Percentiles rank a stretch among this genome's conserved stretches.
Conservation (phyloP, 352 stramenopile genomes). For the Pythium sp. region DNA sequence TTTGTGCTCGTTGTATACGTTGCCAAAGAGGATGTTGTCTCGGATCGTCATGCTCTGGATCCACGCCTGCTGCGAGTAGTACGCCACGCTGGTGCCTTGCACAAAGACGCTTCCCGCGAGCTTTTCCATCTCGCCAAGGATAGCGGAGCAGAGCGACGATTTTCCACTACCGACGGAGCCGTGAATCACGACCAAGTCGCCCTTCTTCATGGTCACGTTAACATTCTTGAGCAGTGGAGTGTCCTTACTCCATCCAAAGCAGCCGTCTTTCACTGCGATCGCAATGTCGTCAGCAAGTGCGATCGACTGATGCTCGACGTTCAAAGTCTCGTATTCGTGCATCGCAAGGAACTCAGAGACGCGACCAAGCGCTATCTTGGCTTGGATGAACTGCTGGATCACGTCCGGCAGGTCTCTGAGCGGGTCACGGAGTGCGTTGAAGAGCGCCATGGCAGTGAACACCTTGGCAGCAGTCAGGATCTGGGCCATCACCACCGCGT, state of each 20-base stretch:
- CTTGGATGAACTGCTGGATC: neutral
- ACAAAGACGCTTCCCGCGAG: neutral
- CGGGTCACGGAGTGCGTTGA: neutral
- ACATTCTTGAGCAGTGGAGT: neutral
- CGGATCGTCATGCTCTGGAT: neutral
- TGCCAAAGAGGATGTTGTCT: neutral
- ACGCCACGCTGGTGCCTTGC: neutral
- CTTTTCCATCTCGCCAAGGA: neutral
- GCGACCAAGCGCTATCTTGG: neutral
- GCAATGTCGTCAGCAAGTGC: neutral
- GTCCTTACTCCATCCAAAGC: neutral
- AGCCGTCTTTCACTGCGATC: neutral
- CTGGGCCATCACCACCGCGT: constrained; percentile 29
- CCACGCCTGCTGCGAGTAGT: neutral
- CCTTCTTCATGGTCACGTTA: neutral
- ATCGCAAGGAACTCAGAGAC: neutral
- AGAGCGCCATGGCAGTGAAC: neutral
- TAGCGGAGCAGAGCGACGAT: neutral
- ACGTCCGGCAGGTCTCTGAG: neutral
- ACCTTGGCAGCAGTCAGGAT: constrained; percentile 23
- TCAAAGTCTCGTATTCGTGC: neutral
- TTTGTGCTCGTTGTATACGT: no score
- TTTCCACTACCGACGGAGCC: neutral
- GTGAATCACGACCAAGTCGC: neutral
- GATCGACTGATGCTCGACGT: no score